Base-by-base conservation (phyloP, 192 early-diverging fungal genomes). In the Rhizophagus prolifer region DNA sequence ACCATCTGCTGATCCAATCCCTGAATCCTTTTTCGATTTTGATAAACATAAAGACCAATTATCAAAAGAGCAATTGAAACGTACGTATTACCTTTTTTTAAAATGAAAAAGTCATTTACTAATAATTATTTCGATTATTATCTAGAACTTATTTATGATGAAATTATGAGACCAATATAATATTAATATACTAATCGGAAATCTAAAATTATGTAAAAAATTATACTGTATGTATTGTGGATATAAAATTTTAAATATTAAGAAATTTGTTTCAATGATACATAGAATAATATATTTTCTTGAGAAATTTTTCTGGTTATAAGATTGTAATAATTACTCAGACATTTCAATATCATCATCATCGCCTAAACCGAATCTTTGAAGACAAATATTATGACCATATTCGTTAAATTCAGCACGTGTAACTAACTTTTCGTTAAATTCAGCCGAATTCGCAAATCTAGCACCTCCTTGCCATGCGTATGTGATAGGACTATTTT, bases 41-140 rank as follows among this genome's bases (percentile, higher is more conserved):
- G 93, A 94, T 78, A 91, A 90, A 83, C 91, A 91, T 84, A 93
- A 92, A 81, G 93, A 94, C 71, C 88, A 88, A 79, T 87, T 94
- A 25, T 89, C 90, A 50, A 91, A 91, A 72, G 93, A 94, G 80
- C 90, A 94, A 79, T 81, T 94, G 69, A 94, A 94, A 81, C 82
- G 88, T 88, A 85, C 54, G 82, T 65, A 21, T 64, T 3, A 8
- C 1, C 47, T 46, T 26, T 19, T 23, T 38, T 47, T 28, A 44
- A 10, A 1, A 38, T 31, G 7, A 38, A 3, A 26, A 38, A 26
- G 8, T 58, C 31, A 31, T 46, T 50, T 38, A 44, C 34, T 10
- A 28, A n/a, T 64, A 47, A 34, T 60, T 9, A 64, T 47, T 58
- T n/a, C 34, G 34, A 36, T 59, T 34, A 3, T 59, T 54, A 16